Conservation (phyloP, 768 basidiomycete species). For the Rhizopogon vesiculosus region DNA sequence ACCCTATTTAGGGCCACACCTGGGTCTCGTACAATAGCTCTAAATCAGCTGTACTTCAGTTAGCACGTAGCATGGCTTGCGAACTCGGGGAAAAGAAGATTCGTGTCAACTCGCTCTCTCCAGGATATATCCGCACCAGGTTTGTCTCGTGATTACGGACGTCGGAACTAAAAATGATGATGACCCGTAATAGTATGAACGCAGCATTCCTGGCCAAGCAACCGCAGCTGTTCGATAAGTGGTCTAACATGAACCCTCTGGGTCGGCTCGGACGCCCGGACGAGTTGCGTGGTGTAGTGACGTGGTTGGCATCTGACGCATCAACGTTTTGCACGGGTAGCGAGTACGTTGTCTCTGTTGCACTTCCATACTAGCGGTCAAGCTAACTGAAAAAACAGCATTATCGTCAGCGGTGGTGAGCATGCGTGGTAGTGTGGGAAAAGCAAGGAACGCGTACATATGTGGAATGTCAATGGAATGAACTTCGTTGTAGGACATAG, state of each 20-base stretch:
- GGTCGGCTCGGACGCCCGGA: constrained; percentile 68
- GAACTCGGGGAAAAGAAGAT: constrained; percentile 65
- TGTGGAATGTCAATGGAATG: neutral
- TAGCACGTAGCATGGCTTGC: constrained; percentile 79
- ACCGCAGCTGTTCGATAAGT: constrained; percentile 58
- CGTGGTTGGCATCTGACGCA: constrained; percentile 73
- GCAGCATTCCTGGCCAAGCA: constrained; percentile 63
- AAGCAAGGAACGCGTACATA: too few species aligned
- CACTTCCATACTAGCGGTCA: neutral
- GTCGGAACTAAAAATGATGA: neutral
- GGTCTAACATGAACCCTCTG: constrained; percentile 67
- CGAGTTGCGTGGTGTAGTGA: constrained; percentile 65
- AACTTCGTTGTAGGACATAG: neutral
- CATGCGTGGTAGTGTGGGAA: constrained; percentile 20
- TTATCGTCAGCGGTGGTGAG: constrained; percentile 27
- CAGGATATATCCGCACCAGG: constrained; percentile 73
- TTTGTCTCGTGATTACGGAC: constrained; percentile 17
- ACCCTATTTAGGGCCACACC: constrained; percentile 52
- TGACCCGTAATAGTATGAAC: constrained; percentile 51
- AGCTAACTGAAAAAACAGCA: constrained; percentile 9
- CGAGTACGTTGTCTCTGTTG: constrained; percentile 51
- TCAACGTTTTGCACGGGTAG: constrained; percentile 78
- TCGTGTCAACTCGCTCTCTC: constrained; percentile 72
- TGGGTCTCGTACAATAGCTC: constrained; percentile 77
- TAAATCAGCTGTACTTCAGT: constrained; percentile 76